Evolutionary conservation across 352 stramenopile species (phyloP).

Genomic region (Pythium insidiosum): DNA sequence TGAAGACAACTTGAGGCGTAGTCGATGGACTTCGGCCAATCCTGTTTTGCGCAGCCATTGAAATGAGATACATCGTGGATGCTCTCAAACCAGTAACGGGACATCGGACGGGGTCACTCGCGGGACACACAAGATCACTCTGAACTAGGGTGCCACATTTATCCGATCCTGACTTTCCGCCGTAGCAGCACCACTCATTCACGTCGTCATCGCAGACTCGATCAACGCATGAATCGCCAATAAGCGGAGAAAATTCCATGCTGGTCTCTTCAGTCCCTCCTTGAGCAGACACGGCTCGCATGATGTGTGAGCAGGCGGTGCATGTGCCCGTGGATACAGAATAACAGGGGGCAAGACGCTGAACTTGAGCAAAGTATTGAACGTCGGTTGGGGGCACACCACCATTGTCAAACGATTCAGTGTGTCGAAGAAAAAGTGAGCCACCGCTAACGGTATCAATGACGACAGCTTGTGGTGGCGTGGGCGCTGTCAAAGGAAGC

Average conservation of each 20-base stretch:
- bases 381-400: slow-evolving; percentile 16
- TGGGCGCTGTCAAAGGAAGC: slow-evolving; percentile 9
- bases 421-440: slow-evolving; percentile 20
- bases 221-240: not conserved
- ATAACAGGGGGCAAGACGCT: slow-evolving; percentile 23
- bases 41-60: slow-evolving; percentile 22
- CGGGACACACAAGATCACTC: slow-evolving; percentile 9
- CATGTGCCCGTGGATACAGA: slow-evolving; percentile 7
- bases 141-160: slow-evolving; percentile 17
- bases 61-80: slow-evolving; percentile 20
- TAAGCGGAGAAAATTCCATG: no score
- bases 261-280: no score
- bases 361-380: slow-evolving; percentile 11
- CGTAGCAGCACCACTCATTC: not conserved
- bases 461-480: slow-evolving; percentile 6
- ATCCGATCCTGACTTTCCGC: slow-evolving; percentile 14
- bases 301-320: slow-evolving; percentile 18
- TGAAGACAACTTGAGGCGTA: slow-evolving; percentile 1
- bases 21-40: slow-evolving; percentile 25
- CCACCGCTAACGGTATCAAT: slow-evolving; percentile 17
- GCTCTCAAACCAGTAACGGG: slow-evolving; percentile 17
- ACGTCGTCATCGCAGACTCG: slow-evolving; percentile 3
- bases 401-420: slow-evolving; percentile 15
- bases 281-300: no score
- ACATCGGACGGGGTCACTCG: slow-evolving; percentile 4